Evolutionary conservation across 257 asterid species (phyloP).

Genomic region (Solanum dulcamara): DNA sequence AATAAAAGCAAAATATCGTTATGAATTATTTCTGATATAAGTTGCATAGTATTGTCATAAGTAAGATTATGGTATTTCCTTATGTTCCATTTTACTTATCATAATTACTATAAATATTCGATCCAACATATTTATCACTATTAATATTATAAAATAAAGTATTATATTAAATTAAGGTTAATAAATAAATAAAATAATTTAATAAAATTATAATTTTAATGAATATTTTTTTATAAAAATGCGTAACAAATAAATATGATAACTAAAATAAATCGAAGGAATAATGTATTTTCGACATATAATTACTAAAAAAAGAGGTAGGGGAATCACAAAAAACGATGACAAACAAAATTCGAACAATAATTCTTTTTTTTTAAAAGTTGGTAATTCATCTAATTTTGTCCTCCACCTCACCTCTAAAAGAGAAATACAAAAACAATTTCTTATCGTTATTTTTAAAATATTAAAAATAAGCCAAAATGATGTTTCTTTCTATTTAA

Average conservation of each 20-base stretch:
- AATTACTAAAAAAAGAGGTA: background rate
- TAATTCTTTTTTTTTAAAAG: background rate
- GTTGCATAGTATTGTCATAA: background rate
- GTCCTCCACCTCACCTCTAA: background rate
- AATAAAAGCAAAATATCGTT: background rate
- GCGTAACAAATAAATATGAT: background rate
- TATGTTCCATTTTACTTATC: background rate
- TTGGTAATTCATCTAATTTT: background rate
- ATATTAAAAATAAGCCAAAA: background rate
- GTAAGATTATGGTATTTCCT: background rate
- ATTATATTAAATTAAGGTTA: background rate
- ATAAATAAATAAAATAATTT: too few relatives aligned
- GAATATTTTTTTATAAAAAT: background rate
- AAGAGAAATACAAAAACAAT: background rate
- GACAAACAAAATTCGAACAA: background rate
- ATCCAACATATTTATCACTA: background rate
- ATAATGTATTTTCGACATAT: background rate
- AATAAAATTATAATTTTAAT: background rate
- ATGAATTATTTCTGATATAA: background rate
- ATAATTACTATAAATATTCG: background rate
- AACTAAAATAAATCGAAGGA: background rate
- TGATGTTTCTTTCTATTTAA: too few relatives aligned
- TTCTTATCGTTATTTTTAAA: background rate
- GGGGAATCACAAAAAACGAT: background rate
- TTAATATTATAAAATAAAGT: background rate